Evolutionary conservation across 805 yeast genomes (phyloP), one percentile per base, ranked within the genome.

Genomic region (Candida jianshihensis): DNA sequence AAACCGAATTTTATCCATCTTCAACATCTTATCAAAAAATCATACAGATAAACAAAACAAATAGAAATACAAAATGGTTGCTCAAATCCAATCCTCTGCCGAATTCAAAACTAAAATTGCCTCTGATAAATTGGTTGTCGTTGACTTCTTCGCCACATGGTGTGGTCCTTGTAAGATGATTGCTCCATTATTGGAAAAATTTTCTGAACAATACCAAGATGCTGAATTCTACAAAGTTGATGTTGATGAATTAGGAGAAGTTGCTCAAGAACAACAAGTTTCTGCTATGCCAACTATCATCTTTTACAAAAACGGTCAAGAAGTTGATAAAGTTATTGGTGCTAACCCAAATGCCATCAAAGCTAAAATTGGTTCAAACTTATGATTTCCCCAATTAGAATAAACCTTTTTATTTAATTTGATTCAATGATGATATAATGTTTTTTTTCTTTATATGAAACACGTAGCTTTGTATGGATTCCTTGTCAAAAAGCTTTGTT

Each of bases 101-200:
- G 89, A 88, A 60, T 90, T 89, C 73, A 66, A 74, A 37, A 67
- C 70, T 41, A 81, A 79, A 47, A 73, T 81, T 55, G 51, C 63
- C 40, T 70, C 69, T 54, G 75, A 74, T 48, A 84, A 82, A 52
- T 71, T 87, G 57, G 89, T 87, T 50, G 89, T 92, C 51, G 86
- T 92, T 50, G 97, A 92, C 70, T 92, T 90, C 71, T 89, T 76
- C 59, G 97, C 97, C 53, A 78, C 89, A 43, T 92, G 97, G 97
- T 90, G 98, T 66, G 97, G 97, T 51, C 97, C 98, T 44, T 90
- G 98, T 73, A 92, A 90, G 75, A 85, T 85, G 78, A 82, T 92
- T 65, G 89, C 96, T 38, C 98, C 98, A 52, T 68, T 86, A 68
- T 68, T 90, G 51, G 95, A 89, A 58, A 81, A 82, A 62, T 81